Evolutionary conservation across 306 rosid species (phyloP).

Genomic region (Cicer cuneatum): DNA sequence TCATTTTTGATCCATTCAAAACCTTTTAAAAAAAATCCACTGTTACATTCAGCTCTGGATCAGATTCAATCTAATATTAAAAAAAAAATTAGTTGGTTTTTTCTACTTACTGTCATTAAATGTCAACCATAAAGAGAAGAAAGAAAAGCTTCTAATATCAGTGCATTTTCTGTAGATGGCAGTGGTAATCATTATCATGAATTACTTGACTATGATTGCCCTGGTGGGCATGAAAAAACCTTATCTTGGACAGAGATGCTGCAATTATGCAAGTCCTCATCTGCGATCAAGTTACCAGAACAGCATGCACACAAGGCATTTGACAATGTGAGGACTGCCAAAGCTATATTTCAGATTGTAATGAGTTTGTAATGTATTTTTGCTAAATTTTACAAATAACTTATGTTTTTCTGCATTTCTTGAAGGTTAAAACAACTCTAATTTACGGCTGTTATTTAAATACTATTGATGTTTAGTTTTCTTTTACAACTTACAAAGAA

Average conservation of each 20-base stretch:
- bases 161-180: conserved; percentile 49
- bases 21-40: neutral
- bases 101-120: conserved; percentile 20
- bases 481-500: conserved; percentile 21
- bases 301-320: conserved; percentile 46
- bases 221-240: conserved; percentile 54
- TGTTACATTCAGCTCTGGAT: conserved; percentile 34
- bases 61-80: conserved; percentile 26
- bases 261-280: conserved; percentile 46
- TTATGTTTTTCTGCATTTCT: conserved; percentile 25
- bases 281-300: conserved; percentile 46
- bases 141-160: conserved; percentile 40
- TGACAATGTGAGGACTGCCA: conserved; percentile 63
- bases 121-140: conserved; percentile 24
- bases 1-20: neutral
- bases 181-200: conserved; percentile 46
- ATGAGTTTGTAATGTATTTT: conserved; percentile 15
- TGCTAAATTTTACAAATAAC: conserved; percentile 31
- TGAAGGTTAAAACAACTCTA: neutral
- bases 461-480: conserved; percentile 20
- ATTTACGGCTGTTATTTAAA: conserved; percentile 8
- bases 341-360: conserved; percentile 35
- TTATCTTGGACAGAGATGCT: conserved; percentile 65
- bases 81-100: conserved; percentile 22
- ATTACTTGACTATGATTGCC: conserved; percentile 47